Conservation (phyloP, 805 yeast genomes). For the Tetrapisispora taiwanensis region DNA sequence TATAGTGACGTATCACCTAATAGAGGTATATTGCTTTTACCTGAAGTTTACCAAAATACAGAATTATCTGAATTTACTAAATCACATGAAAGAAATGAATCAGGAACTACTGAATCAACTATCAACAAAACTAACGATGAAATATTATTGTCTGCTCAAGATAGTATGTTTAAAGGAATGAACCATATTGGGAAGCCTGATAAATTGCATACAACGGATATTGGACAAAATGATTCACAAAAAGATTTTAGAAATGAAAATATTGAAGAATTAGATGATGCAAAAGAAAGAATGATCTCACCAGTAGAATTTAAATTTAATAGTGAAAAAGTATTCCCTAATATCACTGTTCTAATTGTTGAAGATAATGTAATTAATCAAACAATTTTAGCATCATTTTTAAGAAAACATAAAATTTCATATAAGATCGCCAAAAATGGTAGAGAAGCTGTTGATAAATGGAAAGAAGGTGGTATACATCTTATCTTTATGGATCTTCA, state of each 20-base stretch:
- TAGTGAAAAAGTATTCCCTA: slow-evolving; percentile 63
- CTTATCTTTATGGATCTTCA: slow-evolving; percentile 95
- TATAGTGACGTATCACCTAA: slow-evolving; percentile 16
- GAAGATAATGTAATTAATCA: slow-evolving; percentile 95
- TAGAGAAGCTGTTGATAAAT: slow-evolving; percentile 85
- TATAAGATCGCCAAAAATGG: slow-evolving; percentile 88
- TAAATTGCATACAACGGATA: neutral
- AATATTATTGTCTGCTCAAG: neutral
- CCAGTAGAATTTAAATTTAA: slow-evolving; percentile 11
- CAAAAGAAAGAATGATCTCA: neutral
- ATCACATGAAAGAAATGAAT: neutral
- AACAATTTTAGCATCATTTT: slow-evolving; percentile 79
- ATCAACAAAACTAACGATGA: slow-evolving; percentile 3
- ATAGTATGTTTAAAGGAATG: neutral
- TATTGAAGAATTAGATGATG: neutral
- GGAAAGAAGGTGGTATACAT: slow-evolving; percentile 93
- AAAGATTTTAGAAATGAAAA: neutral
- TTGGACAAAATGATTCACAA: neutral
- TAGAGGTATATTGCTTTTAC: slow-evolving; percentile 23
- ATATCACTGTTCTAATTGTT: slow-evolving; percentile 82
- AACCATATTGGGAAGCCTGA: neutral
- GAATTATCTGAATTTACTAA: neutral
- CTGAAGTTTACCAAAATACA: slow-evolving; percentile 18
- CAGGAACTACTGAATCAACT: neutral
- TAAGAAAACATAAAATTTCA: slow-evolving; percentile 74